Evolutionary conservation across 768 basidiomycete species (phyloP), one percentile per base, ranked within the genome.

Genomic region (Ephemerocybe angulata): DNA sequence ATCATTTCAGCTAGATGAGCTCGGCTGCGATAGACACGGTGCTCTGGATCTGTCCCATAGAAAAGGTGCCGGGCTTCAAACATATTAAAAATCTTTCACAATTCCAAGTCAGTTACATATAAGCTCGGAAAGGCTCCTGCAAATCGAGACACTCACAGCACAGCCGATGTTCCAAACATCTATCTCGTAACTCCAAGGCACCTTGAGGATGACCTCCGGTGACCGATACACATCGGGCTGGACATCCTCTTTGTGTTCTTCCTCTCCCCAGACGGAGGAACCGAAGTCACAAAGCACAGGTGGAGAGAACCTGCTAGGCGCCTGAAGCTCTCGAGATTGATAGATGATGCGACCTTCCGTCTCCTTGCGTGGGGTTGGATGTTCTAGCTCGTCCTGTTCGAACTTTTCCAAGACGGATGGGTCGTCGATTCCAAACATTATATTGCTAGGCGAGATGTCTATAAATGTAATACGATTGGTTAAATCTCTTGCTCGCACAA

Each of bases 81-180:
- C 11, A 56, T 5, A 31, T 50, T 49, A 48, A 35, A 56, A 3
- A 44, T 8, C 55, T 56, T 21, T 3, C 8, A 8, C 8, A 33
- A 13, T 22, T 11, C 12, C 17, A n/a, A 11, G 13, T 17, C 13
- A 29, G 5, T 10, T 19, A 31, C 22, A 1, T 8, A 1, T 11
- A n/a, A 21, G 24, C 13, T 40, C 13, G 15, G 42, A 35, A 35
- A 35, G 33, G 33, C 33, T 35, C 10, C 33, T 17, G 33, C 33
- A 17, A 35, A 35, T 35, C 10, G 33, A 35, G 8, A 41, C 35
- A 58, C 69, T 6, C 43, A 70, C 70, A 63, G 67, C 48, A 28
- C 60, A 58, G 5, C 64, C 70, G 24, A 68, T 30, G 53, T 62
- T 69, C 68, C 70, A 71, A n/a, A 71, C 63, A 56, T 71, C 69